phyloP scores from a whole-genome alignment of 2,329 filamentous ascomycete genomes.

The Botrytis fabae region DNA sequence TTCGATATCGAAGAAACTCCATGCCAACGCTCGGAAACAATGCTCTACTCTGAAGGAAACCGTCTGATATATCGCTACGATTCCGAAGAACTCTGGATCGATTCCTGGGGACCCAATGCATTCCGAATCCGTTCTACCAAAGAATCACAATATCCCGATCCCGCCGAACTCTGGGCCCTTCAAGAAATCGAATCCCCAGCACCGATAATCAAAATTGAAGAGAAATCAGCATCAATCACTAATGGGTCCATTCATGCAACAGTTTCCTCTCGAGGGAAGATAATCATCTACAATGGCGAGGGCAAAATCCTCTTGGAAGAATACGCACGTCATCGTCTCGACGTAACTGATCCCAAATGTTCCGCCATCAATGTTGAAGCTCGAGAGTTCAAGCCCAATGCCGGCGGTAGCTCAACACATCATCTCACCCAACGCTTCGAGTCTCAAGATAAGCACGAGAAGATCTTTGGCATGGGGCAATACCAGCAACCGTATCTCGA shows the following conservation, averaged over 20 bases:
- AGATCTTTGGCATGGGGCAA: constrained; percentile 69
- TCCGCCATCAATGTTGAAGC: constrained; percentile 52
- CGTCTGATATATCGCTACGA: constrained; percentile 42
- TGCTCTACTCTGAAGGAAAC: constrained; percentile 34
- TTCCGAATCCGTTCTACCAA: constrained; percentile 51
- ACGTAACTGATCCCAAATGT: constrained; percentile 51
- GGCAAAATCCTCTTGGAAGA: constrained; percentile 51
- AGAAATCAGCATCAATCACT: constrained; percentile 41
- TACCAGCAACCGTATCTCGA: constrained; percentile 66
- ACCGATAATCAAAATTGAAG: constrained; percentile 15
- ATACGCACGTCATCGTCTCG: constrained; percentile 50
- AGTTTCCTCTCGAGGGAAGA: constrained; percentile 49
- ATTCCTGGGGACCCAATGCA: constrained; percentile 51
- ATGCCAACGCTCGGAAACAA: constrained; percentile 4
- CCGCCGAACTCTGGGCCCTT: constrained; percentile 47
- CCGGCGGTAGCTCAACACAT: constrained; percentile 48
- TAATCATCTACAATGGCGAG: constrained; percentile 47
- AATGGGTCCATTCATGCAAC: constrained; percentile 52
- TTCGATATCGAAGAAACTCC: background rate
- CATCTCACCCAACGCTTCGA: constrained; percentile 61
- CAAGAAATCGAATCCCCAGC: constrained; percentile 1
- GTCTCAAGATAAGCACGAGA: constrained; percentile 54
- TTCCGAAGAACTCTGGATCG: constrained; percentile 50
- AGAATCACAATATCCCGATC: constrained; percentile 40
- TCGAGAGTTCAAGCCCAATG: constrained; percentile 51